Conservation (phyloP, 2,329 filamentous ascomycete species). For the Magnaporthales sp. region DNA sequence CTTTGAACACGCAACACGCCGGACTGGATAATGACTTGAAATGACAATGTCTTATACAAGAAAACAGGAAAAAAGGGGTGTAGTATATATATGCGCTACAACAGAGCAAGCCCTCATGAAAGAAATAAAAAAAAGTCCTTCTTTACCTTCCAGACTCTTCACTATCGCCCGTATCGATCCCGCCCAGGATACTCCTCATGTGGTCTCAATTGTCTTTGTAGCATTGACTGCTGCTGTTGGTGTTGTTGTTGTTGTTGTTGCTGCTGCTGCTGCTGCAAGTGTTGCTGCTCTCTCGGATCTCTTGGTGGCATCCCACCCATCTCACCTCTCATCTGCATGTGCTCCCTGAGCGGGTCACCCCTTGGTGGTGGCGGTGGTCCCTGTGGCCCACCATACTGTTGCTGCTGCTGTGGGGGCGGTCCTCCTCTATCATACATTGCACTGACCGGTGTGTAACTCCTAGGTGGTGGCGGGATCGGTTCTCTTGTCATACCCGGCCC, state of each 20-base stretch:
- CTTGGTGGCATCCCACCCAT: neutral
- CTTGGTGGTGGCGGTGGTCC: conserved; percentile 6
- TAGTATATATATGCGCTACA: neutral
- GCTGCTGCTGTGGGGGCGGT: conserved; percentile 9
- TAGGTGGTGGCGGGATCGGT: conserved; percentile 7
- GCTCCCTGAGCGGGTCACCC: neutral
- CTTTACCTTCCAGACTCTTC: neutral
- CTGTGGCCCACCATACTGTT: conserved; percentile 8
- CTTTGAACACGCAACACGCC: neutral
- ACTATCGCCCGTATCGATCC: conserved; percentile 7
- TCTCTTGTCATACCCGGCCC: conserved; percentile 10
- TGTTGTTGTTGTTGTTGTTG: conserved; percentile 3
- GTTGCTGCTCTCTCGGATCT: conserved; percentile 4
- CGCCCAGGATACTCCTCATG: conserved; percentile 14
- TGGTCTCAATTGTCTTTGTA: conserved; percentile 12
- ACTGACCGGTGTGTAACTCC: conserved; percentile 19
- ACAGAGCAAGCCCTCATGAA: neutral
- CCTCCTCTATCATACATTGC: conserved; percentile 17
- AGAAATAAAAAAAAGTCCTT: neutral
- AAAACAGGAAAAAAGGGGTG: neutral
- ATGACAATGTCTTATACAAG: neutral
- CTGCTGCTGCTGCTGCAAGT: conserved; percentile 7
- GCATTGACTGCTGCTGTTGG: conserved; percentile 9
- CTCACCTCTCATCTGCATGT: neutral
- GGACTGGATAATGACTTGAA: neutral